A percentile compares a stretch with the other conserved stretches of the same genome.
These are phyloP conservation scores for Botrytis deweyae DNA, from an alignment of 2,329 filamentous ascomycete species.

Conservation along the genomic window DNA sequence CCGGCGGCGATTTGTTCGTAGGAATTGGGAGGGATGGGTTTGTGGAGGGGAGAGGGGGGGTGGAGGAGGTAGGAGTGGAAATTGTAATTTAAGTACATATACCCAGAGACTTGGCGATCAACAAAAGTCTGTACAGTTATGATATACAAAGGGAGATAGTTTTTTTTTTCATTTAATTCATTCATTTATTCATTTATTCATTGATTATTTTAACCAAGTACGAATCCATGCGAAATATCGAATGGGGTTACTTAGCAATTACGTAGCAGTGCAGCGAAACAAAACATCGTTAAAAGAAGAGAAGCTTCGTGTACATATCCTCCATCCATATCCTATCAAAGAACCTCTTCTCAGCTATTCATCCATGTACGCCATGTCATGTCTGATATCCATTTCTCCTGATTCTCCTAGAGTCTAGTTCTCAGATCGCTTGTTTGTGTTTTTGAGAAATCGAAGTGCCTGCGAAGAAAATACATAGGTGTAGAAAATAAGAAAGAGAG, in stretches of 20 bases:
- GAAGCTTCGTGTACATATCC: background rate
- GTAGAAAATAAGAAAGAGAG: background rate
- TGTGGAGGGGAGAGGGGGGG: too few species aligned
- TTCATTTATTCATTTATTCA: background rate
- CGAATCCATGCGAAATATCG: background rate
- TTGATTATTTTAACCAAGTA: background rate
- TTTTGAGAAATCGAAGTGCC: background rate
- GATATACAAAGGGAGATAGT: background rate
- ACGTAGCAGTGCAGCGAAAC: background rate
- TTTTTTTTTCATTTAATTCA: background rate
- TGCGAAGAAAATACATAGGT: background rate
- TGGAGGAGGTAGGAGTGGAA: too few species aligned
- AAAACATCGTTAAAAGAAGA: too few species aligned
- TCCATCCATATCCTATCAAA: background rate
- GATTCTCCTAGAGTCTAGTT: background rate
- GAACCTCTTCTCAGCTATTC: background rate
- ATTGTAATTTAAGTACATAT: constrained; percentile 1
- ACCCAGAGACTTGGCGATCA: background rate
- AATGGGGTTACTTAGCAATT: background rate
- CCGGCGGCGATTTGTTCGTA: constrained; percentile 9
- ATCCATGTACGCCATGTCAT: background rate
- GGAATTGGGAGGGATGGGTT: background rate
- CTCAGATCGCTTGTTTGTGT: background rate
- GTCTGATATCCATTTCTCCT: background rate
- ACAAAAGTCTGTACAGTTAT: background rate